Conservation (phyloP, 495 filamentous ascomycete genomes). For the Neurospora sp. region DNA sequence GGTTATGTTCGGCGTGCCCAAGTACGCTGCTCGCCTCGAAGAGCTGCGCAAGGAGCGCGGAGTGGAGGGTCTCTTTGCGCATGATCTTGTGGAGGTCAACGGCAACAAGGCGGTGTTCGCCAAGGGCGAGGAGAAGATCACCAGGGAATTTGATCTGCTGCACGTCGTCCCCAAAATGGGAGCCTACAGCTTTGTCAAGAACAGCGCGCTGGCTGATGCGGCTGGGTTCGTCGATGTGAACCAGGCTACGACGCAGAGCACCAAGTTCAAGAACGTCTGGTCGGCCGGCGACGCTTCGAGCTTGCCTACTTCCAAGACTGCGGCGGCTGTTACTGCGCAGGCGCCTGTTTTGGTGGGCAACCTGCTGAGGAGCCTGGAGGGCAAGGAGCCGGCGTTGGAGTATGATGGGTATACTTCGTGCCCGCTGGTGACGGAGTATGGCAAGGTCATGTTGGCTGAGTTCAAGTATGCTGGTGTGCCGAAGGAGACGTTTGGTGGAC, state of each 20-base stretch:
- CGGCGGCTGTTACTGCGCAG: conserved; percentile 54
- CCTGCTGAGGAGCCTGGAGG: conserved; percentile 41
- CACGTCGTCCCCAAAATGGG: conserved; percentile 56
- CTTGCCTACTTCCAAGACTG: conserved; percentile 58
- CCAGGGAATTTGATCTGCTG: conserved; percentile 47
- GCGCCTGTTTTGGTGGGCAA: conserved; percentile 50
- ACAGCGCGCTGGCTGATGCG: conserved; percentile 45
- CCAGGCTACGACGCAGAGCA: conserved; percentile 48
- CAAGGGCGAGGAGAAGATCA: conserved; percentile 34
- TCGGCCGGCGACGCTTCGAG: conserved; percentile 58
- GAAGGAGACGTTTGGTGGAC: conserved; percentile 52
- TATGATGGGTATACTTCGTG: conserved; percentile 66
- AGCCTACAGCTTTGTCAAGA: conserved; percentile 48
- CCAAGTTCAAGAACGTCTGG: conserved; percentile 56
- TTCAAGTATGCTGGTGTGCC: conserved; percentile 65
- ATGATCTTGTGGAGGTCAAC: conserved; percentile 53
- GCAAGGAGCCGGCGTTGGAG: conserved; percentile 37
- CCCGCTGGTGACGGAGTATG: conserved; percentile 54
- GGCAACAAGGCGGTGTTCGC: conserved; percentile 43
- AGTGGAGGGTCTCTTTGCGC: conserved; percentile 56
- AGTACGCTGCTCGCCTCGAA: conserved; percentile 53
- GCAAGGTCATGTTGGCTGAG: conserved; percentile 58
- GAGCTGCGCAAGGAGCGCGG: conserved; percentile 50
- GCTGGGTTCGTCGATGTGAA: conserved; percentile 58
- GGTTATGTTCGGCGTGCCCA: conserved; percentile 58